Evolutionary conservation across 148 eudicot genomes (phyloP), one percentile per base, ranked within the genome.

Genomic region (Cornus controversa): DNA sequence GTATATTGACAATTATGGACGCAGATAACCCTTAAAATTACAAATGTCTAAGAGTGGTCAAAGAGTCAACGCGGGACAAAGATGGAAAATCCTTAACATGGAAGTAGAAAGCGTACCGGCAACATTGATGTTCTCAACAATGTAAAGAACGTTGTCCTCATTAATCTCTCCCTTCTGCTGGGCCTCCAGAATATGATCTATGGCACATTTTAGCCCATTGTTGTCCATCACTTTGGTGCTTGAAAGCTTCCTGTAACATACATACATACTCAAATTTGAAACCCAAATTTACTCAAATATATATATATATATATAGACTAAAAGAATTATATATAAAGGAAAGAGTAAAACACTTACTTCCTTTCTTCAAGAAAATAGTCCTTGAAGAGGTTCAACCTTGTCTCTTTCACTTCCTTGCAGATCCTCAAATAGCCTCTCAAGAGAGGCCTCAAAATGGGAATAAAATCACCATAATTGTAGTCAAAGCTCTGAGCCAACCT

Each of bases 401-500:
- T 88, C n/a, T 87, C 90, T 80, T 91, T 91, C 10, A 93, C 90
- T 31, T 87, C 85, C 78, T 82, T 83, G 58, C 97, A 93, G 11
- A 88, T 78, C 70, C 86, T 93, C 81, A 93, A 79, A 40, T 93
- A 93, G 13, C 92, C 87, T 57, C 92, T 90, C 80, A 93, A 86
- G 79, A 93, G 90, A 0, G 97, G 97, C 78, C 97, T 86, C 72
- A 93, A 74, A 76, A 93, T 82, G 0, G 97, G 97, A 34, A 93
- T 89, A 37, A 93, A 93, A 87, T 93, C 97, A 1, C 97, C 97
- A 47, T 90, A 93, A 28, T 93, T 93, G 42, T 93, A 93, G 82
- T 93, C 95, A 45, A 93, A 90, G 84, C 97, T 93, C 86, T 93
- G 97, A 45, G 93, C 89, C 79, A 93, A 77, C n/a, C 91, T 79